Conservation (phyloP, 2,329 filamentous ascomycete genomes). For the Aspergillus candidus region DNA sequence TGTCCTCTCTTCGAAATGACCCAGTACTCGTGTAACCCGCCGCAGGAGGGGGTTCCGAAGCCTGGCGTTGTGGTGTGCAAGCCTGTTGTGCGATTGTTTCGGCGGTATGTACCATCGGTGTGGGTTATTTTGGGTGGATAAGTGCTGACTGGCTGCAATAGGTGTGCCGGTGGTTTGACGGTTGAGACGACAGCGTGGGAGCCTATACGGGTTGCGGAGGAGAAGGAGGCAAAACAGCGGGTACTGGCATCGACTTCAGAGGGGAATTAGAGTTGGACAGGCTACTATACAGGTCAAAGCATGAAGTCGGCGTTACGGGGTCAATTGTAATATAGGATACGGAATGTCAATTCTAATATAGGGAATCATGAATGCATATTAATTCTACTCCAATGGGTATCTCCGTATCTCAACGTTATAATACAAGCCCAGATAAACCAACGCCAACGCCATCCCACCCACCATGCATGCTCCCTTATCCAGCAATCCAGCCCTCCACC, state of each 20-base stretch:
- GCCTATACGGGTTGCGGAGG: slow-evolving; percentile 28
- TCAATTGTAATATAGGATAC: too few relatives aligned
- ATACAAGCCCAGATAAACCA: slow-evolving; percentile 2
- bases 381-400: slow-evolving; percentile 28
- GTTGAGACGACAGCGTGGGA: slow-evolving; percentile 61
- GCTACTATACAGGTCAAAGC: slow-evolving; percentile 1
- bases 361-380: slow-evolving; percentile 5
- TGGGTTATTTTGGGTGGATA: not conserved
- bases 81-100: slow-evolving; percentile 54
- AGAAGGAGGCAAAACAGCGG: slow-evolving; percentile 18
- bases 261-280: slow-evolving; percentile 10
- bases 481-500: slow-evolving; percentile 16
- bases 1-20: slow-evolving; percentile 55
- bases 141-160: slow-evolving; percentile 14
- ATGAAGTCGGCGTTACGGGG: too few relatives aligned
- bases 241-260: not conserved
- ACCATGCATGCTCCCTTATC: too few relatives aligned
- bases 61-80: slow-evolving; percentile 47
- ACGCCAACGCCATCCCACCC: too few relatives aligned
- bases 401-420: slow-evolving; percentile 19
- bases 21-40: slow-evolving; percentile 57
- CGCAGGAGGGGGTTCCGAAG: slow-evolving; percentile 36
- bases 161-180: slow-evolving; percentile 49
- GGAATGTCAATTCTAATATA: too few relatives aligned
- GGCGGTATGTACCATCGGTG: slow-evolving; percentile 42